These are phyloP conservation scores for Pseudofabraea citricarpa DNA, from an alignment of 2,329 filamentous ascomycete genomes.

Conservation along the genomic window DNA sequence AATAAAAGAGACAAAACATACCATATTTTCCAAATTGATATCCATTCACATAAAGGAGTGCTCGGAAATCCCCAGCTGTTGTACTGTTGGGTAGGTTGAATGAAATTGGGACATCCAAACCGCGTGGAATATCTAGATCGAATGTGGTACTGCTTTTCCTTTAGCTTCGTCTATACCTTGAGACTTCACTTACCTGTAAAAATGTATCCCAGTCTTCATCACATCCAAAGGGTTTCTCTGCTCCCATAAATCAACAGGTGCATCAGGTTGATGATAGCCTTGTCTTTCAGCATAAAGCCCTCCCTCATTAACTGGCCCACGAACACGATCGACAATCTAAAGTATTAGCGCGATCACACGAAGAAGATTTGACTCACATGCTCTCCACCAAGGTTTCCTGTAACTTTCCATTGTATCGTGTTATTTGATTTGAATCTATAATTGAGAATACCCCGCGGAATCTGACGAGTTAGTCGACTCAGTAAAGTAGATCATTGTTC, in stretches of 20 bases:
- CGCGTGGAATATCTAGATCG: conserved; percentile 44
- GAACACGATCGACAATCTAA: conserved; percentile 49
- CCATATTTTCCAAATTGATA: conserved; percentile 57
- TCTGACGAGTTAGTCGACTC: too few relatives aligned
- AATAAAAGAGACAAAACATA: too few relatives aligned
- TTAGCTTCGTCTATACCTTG: too few relatives aligned
- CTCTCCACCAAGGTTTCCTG: conserved; percentile 62
- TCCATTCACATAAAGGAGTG: conserved; percentile 65
- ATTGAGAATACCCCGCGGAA: conserved; percentile 53
- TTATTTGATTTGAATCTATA: conserved; percentile 43
- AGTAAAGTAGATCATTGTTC: too few relatives aligned
- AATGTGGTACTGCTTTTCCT: too few relatives aligned
- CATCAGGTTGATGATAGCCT: conserved; percentile 52
- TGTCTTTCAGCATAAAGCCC: conserved; percentile 55
- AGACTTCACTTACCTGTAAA: too few relatives aligned
- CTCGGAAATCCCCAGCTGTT: conserved; percentile 47
- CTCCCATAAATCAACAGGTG: conserved; percentile 39
- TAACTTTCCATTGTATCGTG: conserved; percentile 54
- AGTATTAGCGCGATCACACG: too few relatives aligned
- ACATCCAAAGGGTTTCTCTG: conserved; percentile 27
- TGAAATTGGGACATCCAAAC: conserved; percentile 53
- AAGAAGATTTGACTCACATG: too few relatives aligned
- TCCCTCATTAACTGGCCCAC: conserved; percentile 61
- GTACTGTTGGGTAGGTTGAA: conserved; percentile 50
- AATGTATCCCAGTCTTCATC: too few relatives aligned